Evolutionary conservation across 2,329 filamentous ascomycete genomes (phyloP).

Genomic region (Endocalyx cinctus): DNA sequence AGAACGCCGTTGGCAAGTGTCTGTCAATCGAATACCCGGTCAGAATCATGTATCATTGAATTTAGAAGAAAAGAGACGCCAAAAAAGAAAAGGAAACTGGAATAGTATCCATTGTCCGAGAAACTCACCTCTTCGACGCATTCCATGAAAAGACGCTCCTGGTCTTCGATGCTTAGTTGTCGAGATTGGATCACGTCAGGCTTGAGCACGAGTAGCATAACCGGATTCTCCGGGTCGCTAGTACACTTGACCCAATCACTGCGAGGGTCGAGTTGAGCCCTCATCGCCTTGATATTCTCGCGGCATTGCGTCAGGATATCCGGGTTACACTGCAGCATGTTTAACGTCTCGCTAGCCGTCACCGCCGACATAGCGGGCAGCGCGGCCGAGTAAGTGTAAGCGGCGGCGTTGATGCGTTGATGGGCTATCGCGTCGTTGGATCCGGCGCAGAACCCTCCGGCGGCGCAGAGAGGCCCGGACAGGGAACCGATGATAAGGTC

Average conservation of each 20-base stretch:
- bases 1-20: slow-evolving; percentile 82
- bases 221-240: slow-evolving; percentile 77
- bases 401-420: slow-evolving; percentile 85
- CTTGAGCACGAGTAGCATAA: slow-evolving; percentile 81
- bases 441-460: slow-evolving; percentile 93
- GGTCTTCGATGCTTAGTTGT: slow-evolving; percentile 66
- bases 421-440: slow-evolving; percentile 90
- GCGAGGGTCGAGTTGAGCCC: slow-evolving; percentile 80
- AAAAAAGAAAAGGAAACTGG: not conserved
- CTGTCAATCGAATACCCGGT: no score
- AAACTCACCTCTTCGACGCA: slow-evolving; percentile 86
- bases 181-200: slow-evolving; percentile 71
- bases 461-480: slow-evolving; percentile 82
- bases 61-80: not conserved
- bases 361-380: slow-evolving; percentile 90
- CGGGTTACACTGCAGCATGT: slow-evolving; percentile 79
- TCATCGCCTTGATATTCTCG: slow-evolving; percentile 83
- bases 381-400: slow-evolving; percentile 94
- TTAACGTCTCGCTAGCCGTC: slow-evolving; percentile 89
- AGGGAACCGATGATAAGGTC: slow-evolving; percentile 97
- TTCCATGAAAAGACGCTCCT: slow-evolving; percentile 81
- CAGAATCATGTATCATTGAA: slow-evolving; percentile 4
- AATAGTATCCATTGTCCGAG: no score
- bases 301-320: slow-evolving; percentile 74
- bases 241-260: slow-evolving; percentile 89